A percentile compares a stretch with the other conserved stretches of the same genome.
Evolutionary conservation across 2,329 filamentous ascomycete genomes (phyloP).

Genomic region (Coniochaeta prunicola): DNA sequence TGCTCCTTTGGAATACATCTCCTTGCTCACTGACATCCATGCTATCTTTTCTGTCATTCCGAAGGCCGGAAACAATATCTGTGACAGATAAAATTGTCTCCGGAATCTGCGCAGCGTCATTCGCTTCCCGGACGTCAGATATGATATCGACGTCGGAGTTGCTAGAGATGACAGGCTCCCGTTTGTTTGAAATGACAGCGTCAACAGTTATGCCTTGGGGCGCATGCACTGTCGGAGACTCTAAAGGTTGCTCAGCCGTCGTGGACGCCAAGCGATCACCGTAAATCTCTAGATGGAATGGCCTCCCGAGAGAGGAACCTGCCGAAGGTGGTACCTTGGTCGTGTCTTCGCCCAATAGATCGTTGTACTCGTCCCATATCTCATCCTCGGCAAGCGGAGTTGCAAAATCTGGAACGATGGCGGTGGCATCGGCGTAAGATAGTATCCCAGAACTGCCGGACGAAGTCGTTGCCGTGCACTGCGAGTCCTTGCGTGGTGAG

Average conservation of each 20-base stretch:
- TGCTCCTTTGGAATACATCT: constrained; percentile 17
- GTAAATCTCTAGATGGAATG: constrained; percentile 49
- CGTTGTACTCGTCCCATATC: constrained; percentile 91
- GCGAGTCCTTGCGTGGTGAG: constrained; percentile 64
- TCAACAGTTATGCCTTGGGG: constrained; percentile 20
- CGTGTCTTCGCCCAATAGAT: constrained; percentile 64
- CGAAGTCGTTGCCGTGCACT: constrained; percentile 45
- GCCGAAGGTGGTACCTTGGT: constrained; percentile 39
- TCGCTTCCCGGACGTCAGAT: constrained; percentile 41
- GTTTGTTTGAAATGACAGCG: constrained; percentile 12
- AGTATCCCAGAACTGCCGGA: constrained; percentile 61
- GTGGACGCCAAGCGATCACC: constrained; percentile 23
- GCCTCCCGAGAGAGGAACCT: constrained; percentile 47
- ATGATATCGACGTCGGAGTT: constrained; percentile 49
- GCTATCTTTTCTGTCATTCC: constrained; percentile 24
- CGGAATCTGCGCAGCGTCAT: constrained; percentile 33
- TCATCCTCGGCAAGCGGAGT: constrained; percentile 72
- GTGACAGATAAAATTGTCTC: constrained; percentile 34
- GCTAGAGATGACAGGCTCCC: constrained; percentile 29
- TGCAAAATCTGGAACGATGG: constrained; percentile 54
- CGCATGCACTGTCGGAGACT: constrained; percentile 40
- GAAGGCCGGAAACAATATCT: constrained; percentile 33
- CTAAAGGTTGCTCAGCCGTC: constrained; percentile 27
- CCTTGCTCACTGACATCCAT: constrained; percentile 12
- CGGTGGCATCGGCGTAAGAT: constrained; percentile 56